Evolutionary conservation across 1,139 yeast species (phyloP), one percentile per base, ranked within the genome.

Genomic region (Zygosaccharomyces sapae): DNA sequence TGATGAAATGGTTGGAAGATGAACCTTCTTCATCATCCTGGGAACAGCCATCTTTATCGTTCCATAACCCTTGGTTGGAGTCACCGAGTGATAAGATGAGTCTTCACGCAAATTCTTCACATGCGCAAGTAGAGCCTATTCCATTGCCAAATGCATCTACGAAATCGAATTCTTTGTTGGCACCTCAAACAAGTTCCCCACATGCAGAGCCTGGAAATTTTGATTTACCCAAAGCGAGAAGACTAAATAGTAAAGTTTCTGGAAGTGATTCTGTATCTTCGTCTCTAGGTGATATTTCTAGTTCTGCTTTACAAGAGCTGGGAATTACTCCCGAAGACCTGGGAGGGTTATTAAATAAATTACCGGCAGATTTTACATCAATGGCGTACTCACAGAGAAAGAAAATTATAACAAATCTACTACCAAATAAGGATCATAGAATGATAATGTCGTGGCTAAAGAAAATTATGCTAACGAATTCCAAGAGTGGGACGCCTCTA

Each of bases 381-480:
- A 68, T 83, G 49, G 87, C 90, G 0, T 84, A 83, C 60, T 80
- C 86, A 4, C 86, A 82, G 57, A 69, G 94, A 39, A 79, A 79
- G 51, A 79, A 74, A 56, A 57, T 80, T 27, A 73, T 85, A 5
- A 69, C 72, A 46, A 78, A 80, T 8, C 66, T 80, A 37, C 74
- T 82, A 19, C 86, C 85, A 1, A 70, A 73, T 33, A 72, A 76
- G 19, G 81, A 79, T 59, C 59, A 67, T 36, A 72, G 67, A 33
- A 43, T 62, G 1, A 48, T 70, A 10, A 63, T 64, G 61, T 57
- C 62, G 16, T 46, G 67, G 18, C 57, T 68, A 4, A 68, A 66
- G 46, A 66, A 63, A 42, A 51, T 48, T 25, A 55, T 56, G 53
- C 33, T 63, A 25, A 54, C 53, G 13, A 46, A 57, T 12, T 52